phyloP scores from a whole-genome alignment of 139 green algal genomes.

The Picochlorum sp. region DNA sequence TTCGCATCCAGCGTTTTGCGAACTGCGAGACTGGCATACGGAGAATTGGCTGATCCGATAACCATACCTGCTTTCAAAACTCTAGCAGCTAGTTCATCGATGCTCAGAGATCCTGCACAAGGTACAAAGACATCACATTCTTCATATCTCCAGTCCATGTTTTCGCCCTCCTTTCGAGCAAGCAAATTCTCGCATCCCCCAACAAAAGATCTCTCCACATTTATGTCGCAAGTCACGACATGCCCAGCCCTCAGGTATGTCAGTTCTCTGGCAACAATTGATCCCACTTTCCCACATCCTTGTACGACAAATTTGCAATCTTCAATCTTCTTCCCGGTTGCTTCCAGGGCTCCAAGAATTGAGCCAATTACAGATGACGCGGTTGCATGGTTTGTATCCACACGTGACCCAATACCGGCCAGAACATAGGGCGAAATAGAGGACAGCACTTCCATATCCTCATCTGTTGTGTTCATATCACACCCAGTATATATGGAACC shows the following conservation, averaged over 20 bases:
- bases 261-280: neutral
- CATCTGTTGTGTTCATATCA: slow-evolving; percentile 1
- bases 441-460: neutral
- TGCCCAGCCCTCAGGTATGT: neutral
- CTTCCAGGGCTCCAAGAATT: neutral
- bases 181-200: neutral
- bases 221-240: neutral
- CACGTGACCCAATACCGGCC: neutral
- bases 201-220: neutral
- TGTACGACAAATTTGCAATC: neutral
- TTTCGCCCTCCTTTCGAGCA: neutral
- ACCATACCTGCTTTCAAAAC: neutral
- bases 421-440: neutral
- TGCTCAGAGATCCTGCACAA: neutral
- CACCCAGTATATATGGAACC: neutral
- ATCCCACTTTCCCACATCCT: neutral
- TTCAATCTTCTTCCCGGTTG: neutral
- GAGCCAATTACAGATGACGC: neutral
- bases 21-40: neutral
- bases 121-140: neutral
- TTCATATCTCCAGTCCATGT: neutral
- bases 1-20: neutral
- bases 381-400: neutral
- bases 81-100: neutral
- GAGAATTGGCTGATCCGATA: neutral